phyloP scores from a whole-genome alignment of 2,329 filamentous ascomycete species.

The Cordyceps cateniannulata region DNA sequence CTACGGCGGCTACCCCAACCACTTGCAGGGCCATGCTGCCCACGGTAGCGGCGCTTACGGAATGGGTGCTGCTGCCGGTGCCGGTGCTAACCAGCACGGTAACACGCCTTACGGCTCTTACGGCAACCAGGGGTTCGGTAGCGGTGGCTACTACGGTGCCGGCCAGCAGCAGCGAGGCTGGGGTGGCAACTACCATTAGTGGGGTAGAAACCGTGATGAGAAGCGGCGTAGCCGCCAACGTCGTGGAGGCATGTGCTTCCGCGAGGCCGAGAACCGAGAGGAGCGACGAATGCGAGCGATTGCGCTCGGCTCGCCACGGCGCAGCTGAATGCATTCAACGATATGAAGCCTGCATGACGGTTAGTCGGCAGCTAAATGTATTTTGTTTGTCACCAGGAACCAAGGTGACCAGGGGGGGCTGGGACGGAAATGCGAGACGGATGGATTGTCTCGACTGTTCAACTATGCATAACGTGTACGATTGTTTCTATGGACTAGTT shows the following conservation, averaged over 20 bases:
- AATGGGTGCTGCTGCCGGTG: constrained; percentile 44
- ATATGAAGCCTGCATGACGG: background rate
- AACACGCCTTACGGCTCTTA: constrained; percentile 50
- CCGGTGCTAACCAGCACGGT: constrained; percentile 44
- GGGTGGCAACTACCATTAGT: constrained; percentile 54
- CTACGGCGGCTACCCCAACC: constrained; percentile 50
- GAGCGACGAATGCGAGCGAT: constrained; percentile 1
- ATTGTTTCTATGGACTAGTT: constrained; percentile 15
- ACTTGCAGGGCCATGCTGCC: constrained; percentile 45
- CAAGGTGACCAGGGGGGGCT: background rate
- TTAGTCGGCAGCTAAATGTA: constrained; percentile 4
- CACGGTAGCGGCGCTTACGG: constrained; percentile 51
- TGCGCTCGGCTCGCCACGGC: constrained; percentile 1
- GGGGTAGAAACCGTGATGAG: constrained; percentile 26
- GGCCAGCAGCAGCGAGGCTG: constrained; percentile 42
- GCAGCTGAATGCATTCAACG: background rate
- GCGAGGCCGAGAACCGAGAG: constrained; percentile 2
- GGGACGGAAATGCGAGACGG: constrained; percentile 11
- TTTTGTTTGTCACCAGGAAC: constrained; percentile 4
- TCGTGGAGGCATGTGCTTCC: background rate
- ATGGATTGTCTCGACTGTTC: constrained; percentile 13
- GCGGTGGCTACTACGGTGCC: constrained; percentile 40
- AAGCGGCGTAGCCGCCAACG: constrained; percentile 10
- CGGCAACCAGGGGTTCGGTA: constrained; percentile 40
- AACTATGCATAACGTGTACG: constrained; percentile 16